Evolutionary conservation across 495 filamentous ascomycete genomes (phyloP), one percentile per base, ranked within the genome.

Genomic region (Durotheca rogersii): DNA sequence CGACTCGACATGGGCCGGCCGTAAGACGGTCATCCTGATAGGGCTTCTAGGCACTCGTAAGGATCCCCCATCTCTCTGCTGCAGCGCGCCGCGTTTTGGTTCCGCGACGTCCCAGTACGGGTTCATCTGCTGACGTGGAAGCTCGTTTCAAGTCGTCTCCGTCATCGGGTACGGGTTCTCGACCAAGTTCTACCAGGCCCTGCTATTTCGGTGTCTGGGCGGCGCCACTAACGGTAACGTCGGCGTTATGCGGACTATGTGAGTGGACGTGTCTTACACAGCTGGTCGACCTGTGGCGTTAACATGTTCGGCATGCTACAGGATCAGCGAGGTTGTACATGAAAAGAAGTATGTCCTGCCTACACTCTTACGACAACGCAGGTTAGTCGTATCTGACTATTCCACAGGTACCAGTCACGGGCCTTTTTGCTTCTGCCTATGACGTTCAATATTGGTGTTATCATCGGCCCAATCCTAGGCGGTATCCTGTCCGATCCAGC

Each of bases 151-250:
- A 74, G 80, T 81, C 12, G 61, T 86, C 21, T 87, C 85, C 1
- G 83, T 81, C 58, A 40, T 90, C 23, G 89, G 89, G n/a, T 91
- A 92, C 53, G 89, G 87, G 4, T 91, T 92, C 65, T 80, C 84
- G 9, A 81, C 73, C 9, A 79, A 74, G 10, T 92, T 92, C 51
- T 76, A 74, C 64, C 80, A 84, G 65, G 89, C 88, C 19, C 69
- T 90, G 55, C 67, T 85, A 32, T 95, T 88, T 69, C 73, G 89
- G 23, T 81, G 74, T 27, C 65, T 91, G 32, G 89, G 86, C 16
- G 89, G 89, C 18, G 80, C 81, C 6, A 79, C 89, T 43, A 95
- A 95, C 64, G 89, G 89, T 0, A 93, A 88, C 32, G 81, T 90
- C 21, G 87, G 87, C 7, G 88, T 90, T 12, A 81, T 90, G 67